These are phyloP conservation scores for Auricularia heimuer DNA, from an alignment of 768 basidiomycete species.

Conservation along the genomic window DNA sequence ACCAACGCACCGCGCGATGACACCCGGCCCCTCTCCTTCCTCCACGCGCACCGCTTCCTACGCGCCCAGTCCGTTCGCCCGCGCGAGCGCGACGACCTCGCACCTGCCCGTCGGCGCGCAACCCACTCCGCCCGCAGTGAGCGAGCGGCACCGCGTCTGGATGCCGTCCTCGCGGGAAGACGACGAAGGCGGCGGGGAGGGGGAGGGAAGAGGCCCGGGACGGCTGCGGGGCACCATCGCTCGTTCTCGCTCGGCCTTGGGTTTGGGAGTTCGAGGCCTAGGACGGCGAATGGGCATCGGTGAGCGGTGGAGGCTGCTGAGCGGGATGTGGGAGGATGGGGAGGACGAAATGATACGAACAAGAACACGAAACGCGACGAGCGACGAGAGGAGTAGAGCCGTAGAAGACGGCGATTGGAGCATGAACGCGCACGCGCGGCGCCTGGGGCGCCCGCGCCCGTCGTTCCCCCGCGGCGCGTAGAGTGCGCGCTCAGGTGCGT, in stretches of 20 bases:
- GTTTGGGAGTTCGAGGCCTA: neutral
- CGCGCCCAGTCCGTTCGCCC: neutral
- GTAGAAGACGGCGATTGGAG: too few species aligned
- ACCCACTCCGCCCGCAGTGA: neutral
- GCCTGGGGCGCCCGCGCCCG: too few species aligned
- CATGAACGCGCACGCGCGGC: too few species aligned
- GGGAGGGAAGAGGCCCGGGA: neutral
- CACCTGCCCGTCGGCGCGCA: neutral
- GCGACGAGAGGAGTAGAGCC: too few species aligned
- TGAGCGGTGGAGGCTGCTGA: too few species aligned
- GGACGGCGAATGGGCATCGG: neutral
- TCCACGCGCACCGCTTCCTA: neutral
- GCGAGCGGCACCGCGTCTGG: neutral
- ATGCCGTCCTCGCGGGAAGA: neutral
- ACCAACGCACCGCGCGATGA: neutral
- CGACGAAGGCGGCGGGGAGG: neutral
- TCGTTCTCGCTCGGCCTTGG: neutral
- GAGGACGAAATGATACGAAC: too few species aligned
- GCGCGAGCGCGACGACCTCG: too few species aligned
- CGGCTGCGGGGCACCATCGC: neutral
- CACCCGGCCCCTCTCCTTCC: neutral
- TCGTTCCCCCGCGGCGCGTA: too few species aligned
- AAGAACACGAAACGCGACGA: too few species aligned
- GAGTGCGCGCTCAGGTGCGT: too few species aligned
- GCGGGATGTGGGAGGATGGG: too few species aligned